These are phyloP conservation scores for Daldinia decipiens DNA, from an alignment of 495 filamentous ascomycete genomes.

Conservation along the genomic window DNA sequence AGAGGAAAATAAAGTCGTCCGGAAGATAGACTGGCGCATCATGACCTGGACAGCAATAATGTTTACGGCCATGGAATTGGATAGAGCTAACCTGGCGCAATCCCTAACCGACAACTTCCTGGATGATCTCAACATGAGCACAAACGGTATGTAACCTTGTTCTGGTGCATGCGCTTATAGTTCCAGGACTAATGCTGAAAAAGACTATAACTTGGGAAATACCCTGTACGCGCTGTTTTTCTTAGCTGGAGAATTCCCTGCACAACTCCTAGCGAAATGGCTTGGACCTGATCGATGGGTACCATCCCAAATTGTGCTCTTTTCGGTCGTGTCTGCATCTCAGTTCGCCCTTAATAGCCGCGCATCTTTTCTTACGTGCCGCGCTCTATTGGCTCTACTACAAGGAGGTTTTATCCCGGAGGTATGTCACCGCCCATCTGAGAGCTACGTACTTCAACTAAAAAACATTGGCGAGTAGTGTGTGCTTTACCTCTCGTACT, in stretches of 20 bases:
- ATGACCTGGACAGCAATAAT: slow-evolving; percentile 76
- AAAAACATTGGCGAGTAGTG: slow-evolving; percentile 18
- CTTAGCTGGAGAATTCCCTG: slow-evolving; percentile 77
- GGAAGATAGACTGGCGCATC: slow-evolving; percentile 55
- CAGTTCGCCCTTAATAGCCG: slow-evolving; percentile 73
- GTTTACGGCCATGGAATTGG: slow-evolving; percentile 85
- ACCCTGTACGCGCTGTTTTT: slow-evolving; percentile 78
- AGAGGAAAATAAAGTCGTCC: slow-evolving; percentile 52
- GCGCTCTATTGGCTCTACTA: slow-evolving; percentile 75
- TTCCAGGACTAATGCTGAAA: background rate
- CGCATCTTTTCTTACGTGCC: slow-evolving; percentile 69
- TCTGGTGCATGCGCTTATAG: no score
- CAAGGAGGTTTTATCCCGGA: slow-evolving; percentile 77
- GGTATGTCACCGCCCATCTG: slow-evolving; percentile 28
- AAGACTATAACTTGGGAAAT: slow-evolving; percentile 79
- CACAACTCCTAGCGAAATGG: slow-evolving; percentile 78
- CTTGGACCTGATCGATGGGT: slow-evolving; percentile 89
- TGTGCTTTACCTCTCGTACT: slow-evolving; percentile 78
- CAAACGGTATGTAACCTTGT: slow-evolving; percentile 46
- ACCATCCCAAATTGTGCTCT: slow-evolving; percentile 80
- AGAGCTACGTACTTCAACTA: background rate
- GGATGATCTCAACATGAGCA: slow-evolving; percentile 48
- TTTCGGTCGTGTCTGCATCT: slow-evolving; percentile 75
- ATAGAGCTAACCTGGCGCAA: slow-evolving; percentile 71
- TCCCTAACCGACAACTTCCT: slow-evolving; percentile 56